Conservation (phyloP, 768 basidiomycete genomes). For the Hypholoma fasciculare region DNA sequence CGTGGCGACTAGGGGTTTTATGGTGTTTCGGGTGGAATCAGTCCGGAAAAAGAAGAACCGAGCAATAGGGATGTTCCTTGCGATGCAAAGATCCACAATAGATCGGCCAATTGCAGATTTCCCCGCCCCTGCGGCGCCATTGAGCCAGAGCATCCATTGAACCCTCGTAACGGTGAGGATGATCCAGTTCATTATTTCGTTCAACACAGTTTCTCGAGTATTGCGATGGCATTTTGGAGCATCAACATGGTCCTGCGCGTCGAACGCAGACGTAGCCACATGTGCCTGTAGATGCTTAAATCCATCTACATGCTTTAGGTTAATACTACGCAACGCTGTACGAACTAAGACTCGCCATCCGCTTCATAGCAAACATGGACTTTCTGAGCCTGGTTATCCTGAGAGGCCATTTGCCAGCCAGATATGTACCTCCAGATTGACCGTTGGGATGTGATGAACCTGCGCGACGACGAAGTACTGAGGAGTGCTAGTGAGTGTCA, state of each 20-base stretch:
- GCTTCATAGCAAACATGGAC: not conserved
- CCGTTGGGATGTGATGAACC: no score
- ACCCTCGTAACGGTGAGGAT: not conserved
- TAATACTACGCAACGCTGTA: not conserved
- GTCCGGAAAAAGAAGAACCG: not conserved
- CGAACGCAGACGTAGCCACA: not conserved
- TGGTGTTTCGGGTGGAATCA: not conserved
- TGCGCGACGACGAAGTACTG: no score
- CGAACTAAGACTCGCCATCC: not conserved
- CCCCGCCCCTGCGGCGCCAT: slow-evolving; percentile 2
- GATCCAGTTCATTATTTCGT: not conserved
- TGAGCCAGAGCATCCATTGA: not conserved
- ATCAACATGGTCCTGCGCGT: not conserved
- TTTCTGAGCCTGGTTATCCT: no score
- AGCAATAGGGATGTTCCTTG: not conserved
- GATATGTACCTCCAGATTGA: no score
- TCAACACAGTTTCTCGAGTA: not conserved
- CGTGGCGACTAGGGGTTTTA: not conserved
- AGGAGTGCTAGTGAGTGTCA: no score
- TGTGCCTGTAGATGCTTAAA: not conserved
- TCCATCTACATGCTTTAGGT: not conserved
- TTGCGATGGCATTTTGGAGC: not conserved
- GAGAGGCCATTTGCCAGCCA: no score
- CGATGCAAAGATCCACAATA: not conserved
- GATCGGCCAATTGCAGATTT: not conserved